Evolutionary conservation across 2,329 filamentous ascomycete species (phyloP), one percentile per base, ranked within the genome.

Genomic region (Stagonosporopsis cucurbitacearum): DNA sequence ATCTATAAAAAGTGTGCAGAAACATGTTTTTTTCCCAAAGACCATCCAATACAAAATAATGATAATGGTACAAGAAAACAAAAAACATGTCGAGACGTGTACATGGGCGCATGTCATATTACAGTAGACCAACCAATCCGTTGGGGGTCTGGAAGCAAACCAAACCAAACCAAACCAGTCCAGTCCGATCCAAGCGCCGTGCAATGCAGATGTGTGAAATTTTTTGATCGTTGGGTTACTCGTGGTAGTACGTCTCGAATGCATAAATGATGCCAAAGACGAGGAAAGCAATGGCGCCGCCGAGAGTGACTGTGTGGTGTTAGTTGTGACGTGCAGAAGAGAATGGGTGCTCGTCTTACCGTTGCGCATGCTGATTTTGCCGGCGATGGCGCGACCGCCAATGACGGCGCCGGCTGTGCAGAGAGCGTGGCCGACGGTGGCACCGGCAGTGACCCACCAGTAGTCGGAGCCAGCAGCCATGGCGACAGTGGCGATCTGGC

Each of bases 401-500:
- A 99, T 83, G 35, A 99, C 95, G 37, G 95, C 95, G 20, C 92
- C 88, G 42, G 90, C 89, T 6, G 95, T 98, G 80, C 95, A 99
- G 63, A 94, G 86, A 41, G 86, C 89, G 76, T 99, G 95, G 9
- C 95, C 95, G 42, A 86, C 82, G 32, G 95, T 86, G 1, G 95
- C 94, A 55, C 95, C 95, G 42, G 92, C 82, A 4, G 92, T 97
- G 32, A 99, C 95, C 90, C 92, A 97, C 94, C 94, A 98, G 77
- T 98, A 99, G 74, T 99, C 95, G 76, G 96, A 91, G 19, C 95
- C 95, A 30, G 95, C 94, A 45, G 95, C 95, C 95, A 99, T 99
- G 50, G 95, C 95, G 72, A 99, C 96, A 0, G 95, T 99, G 20
- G 95, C 95, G 69, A 99, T 98, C 79, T 99, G 95, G 74, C 91